Base-by-base conservation (phyloP, 202 grass and related monocot species). In the Sporobolus alterniflorus region DNA sequence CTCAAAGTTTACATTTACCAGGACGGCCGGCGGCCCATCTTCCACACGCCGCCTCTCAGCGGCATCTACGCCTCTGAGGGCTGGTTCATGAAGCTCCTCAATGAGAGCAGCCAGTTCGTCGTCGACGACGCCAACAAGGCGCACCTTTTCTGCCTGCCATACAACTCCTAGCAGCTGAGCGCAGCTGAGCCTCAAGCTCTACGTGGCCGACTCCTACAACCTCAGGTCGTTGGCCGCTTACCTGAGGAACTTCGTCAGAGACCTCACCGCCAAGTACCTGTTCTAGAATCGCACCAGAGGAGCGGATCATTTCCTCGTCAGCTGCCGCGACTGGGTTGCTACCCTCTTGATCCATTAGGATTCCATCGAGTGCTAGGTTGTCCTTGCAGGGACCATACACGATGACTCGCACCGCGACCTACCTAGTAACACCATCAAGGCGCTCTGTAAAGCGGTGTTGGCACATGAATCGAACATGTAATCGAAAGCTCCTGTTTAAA, bases 81-180 rank as follows among this genome's bases (percentile, higher is more conserved):
- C 64, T 96, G 96, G 96, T 98, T 98, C 82, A 94, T 98, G 96
- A 96, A 98, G 87, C 84, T 98, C 64, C 88, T 98, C 85, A 85
- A 90, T 86, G 89, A 94, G 76, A 94, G 77, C 86, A 87, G 69
- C 60, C 64, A 64, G n/a, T 90, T 89, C 75, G 83, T 83, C 30
- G 82, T 84, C 69, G 29, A 24, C 46, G 85, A 98, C 32, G 79
- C 87, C 40, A 18, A 22, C 67, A 96, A 70, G 82, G 96, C 93
- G 26, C 93, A 98, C 79, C 83, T 99, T 68, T 96, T 99, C 85
- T 99, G 96, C 74, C 85, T 99, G 11, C 96, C 93, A 6, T 99
- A 99, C 87, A 99, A 89, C 80, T 88, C 93, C 14, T 91, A 92
- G 85, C 87, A 87, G 36, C 85, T 99, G 22, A 39, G 90, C 69